A percentile compares a stretch with the other conserved stretches of the same genome.
Evolutionary conservation across 495 filamentous ascomycete species (phyloP).

Genomic region (Tetracladium setigerum): DNA sequence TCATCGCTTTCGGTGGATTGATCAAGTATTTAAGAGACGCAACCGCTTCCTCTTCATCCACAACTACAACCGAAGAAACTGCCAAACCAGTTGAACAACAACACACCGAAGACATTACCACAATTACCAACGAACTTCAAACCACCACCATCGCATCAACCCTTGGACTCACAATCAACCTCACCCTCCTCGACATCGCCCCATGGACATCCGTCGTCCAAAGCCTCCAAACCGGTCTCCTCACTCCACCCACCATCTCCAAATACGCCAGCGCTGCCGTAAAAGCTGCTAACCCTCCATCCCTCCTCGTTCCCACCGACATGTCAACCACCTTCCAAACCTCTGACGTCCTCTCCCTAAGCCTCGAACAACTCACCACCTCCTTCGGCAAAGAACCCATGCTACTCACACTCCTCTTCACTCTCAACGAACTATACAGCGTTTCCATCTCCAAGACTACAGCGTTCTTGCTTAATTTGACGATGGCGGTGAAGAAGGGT

Average conservation of each 20-base stretch:
- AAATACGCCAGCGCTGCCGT: conserved; percentile 48
- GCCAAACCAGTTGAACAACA: background rate
- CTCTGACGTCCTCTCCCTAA: conserved; percentile 52
- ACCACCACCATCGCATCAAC: conserved; percentile 20
- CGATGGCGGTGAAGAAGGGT: conserved; percentile 42
- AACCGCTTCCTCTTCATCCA: background rate
- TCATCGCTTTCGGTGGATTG: conserved; percentile 64
- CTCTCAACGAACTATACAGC: conserved; percentile 90
- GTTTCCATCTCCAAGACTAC: conserved; percentile 69
- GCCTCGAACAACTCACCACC: conserved; percentile 29
- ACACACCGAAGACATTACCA: background rate
- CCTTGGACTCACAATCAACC: conserved; percentile 26
- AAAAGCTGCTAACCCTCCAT: conserved; percentile 29
- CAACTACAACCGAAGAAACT: background rate
- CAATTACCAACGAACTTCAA: conserved; percentile 3
- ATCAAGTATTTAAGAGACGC: conserved; percentile 35
- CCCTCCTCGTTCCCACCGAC: conserved; percentile 2
- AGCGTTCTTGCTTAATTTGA: conserved; percentile 59
- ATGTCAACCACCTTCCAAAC: conserved; percentile 48
- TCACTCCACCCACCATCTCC: conserved; percentile 38
- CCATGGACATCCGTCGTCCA: conserved; percentile 60
- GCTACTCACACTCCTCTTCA: conserved; percentile 83
- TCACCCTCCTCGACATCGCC: conserved; percentile 73
- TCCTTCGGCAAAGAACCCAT: conserved; percentile 27
- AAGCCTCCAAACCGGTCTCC: conserved; percentile 40